These are phyloP conservation scores for Aspergillus sp. DNA, from an alignment of 2,329 filamentous ascomycete species.

Conservation along the genomic window DNA sequence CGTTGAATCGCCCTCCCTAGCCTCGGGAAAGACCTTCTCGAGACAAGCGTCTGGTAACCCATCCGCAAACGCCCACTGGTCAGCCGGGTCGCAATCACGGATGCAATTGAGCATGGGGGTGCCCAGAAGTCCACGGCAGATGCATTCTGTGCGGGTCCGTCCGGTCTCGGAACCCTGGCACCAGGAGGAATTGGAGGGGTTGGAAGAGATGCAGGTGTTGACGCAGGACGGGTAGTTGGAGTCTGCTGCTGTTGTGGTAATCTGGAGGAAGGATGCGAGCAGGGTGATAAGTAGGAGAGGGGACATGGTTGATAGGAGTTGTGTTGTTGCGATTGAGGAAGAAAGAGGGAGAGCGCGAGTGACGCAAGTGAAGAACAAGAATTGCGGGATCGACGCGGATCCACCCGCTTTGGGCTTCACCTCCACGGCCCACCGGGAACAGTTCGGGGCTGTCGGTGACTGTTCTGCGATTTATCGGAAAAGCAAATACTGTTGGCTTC, in stretches of 20 bases:
- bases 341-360: background rate
- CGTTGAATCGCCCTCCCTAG: background rate
- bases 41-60: background rate
- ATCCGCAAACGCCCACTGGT: background rate
- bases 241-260: background rate
- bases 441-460: no score
- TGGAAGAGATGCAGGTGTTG: background rate
- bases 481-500: no score
- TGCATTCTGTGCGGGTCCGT: background rate
- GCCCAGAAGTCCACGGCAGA: background rate
- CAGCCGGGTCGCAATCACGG: background rate
- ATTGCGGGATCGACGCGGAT: no score
- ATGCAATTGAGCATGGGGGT: background rate
- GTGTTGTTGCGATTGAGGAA: background rate
- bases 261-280: background rate
- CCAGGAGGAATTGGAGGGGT: background rate
- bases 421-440: no score
- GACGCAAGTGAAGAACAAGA: no score
- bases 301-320: background rate
- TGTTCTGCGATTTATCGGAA: no score
- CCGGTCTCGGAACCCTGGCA: background rate
- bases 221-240: background rate
- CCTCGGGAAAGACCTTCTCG: background rate
- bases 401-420: no score
- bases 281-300: background rate